Evolutionary conservation across 75 land plant genomes (phyloP), one percentile per base, ranked within the genome.

Genomic region (Pinus tabuliformis): DNA sequence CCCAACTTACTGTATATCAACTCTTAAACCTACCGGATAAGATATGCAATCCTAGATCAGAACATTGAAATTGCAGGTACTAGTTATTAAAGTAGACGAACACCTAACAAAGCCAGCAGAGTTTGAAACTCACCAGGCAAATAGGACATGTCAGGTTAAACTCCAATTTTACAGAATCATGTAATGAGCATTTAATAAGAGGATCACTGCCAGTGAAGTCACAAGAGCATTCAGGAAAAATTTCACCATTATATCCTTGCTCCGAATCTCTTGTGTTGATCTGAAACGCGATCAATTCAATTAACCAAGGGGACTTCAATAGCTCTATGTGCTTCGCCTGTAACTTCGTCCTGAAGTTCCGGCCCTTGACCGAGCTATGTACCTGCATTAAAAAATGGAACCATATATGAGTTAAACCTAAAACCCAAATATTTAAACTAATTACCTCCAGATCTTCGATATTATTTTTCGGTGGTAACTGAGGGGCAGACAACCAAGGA

Each of bases 291-390:
- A 88, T 83, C 26, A 94, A 57, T 78, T 91, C 97, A 59, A 91
- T 85, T 21, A 94, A 74, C 89, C 90, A 94, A 17, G 97, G 97
- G 12, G 97, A 94, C 70, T 94, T 88, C 81, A 94, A 72, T 36
- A 92, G 86, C 74, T 89, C 94, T 36, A 85, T 73, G 28, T 85
- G 94, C 80, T 90, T 77, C 8, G 89, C 80, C 54, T 81, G 87
- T 80, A 94, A 58, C 62, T 75, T 85, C 3, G 79, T 79, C 57
- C 83, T 91, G 66, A 91, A 94, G 15, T 76, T 72, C 39, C 79
- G 81, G 0, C 94, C 94, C 83, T 83, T 83, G 42, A 72, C 84
- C 73, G 97, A 91, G 36, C 86, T 20, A 64, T 94, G 94, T 11
- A 94, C 86, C 97, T 91, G 75, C 58, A 42, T 37, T 4, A 1